A percentile compares a stretch with the other conserved stretches of the same genome.
Evolutionary conservation across 2,329 filamentous ascomycete genomes (phyloP).

Genomic region (Penicillium vulpinum): DNA sequence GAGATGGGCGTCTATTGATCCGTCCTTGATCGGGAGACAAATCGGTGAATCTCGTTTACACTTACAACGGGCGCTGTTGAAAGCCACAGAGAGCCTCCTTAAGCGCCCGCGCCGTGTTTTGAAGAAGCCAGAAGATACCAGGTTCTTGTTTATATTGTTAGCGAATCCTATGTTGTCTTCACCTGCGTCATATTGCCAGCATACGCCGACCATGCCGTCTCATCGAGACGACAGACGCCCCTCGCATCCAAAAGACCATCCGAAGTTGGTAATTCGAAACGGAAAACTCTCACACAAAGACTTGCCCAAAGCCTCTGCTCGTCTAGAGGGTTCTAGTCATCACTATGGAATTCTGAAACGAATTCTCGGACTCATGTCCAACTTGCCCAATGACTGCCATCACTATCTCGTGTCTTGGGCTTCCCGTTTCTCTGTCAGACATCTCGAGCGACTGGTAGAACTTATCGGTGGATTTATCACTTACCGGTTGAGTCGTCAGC

Average conservation of each 20-base stretch:
- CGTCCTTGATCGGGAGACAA: constrained; percentile 52
- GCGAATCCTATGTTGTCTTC: constrained; percentile 74
- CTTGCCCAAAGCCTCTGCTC: constrained; percentile 23
- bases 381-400: constrained; percentile 73
- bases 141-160: constrained; percentile 76
- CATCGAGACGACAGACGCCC: constrained; percentile 30
- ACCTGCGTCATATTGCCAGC: constrained; percentile 26
- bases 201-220: constrained; percentile 17
- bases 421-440: constrained; percentile 64
- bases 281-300: constrained; percentile 19
- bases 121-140: constrained; percentile 66
- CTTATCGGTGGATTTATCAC: constrained; percentile 76
- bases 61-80: constrained; percentile 68
- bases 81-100: constrained; percentile 74
- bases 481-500: constrained; percentile 72
- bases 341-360: constrained; percentile 85
- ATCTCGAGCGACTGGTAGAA: constrained; percentile 74
- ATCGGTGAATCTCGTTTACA: constrained; percentile 66
- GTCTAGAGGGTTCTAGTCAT: constrained; percentile 55
- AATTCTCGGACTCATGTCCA: constrained; percentile 75
- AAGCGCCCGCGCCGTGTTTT: constrained; percentile 75
- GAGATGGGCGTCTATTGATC: constrained; percentile 45
- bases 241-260: constrained; percentile 28
- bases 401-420: constrained; percentile 78
- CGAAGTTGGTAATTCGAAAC: constrained; percentile 19